Conservation (phyloP, 176 grass and related monocot genomes). For the Zea luxurians region DNA sequence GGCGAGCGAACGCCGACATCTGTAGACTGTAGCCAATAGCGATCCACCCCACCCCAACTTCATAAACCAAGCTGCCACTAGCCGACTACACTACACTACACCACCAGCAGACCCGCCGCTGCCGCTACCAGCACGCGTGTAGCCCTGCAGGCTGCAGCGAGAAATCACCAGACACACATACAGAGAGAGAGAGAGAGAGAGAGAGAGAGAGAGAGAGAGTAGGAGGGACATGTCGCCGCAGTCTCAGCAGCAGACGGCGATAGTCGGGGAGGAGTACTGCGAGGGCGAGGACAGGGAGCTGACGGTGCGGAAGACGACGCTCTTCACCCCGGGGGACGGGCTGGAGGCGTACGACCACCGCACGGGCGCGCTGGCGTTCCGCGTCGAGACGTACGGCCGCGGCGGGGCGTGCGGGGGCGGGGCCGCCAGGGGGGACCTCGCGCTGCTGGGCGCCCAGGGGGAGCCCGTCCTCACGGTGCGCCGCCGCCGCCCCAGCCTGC, state of each 20-base stretch:
- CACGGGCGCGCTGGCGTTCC: constrained; percentile 72
- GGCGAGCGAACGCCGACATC: not conserved
- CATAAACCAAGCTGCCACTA: not conserved
- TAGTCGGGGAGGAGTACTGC: constrained; percentile 73
- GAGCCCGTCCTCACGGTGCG: constrained; percentile 68
- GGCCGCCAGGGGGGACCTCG: constrained; percentile 56
- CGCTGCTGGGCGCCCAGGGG: constrained; percentile 62
- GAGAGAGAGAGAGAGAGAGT: not conserved
- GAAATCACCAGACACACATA: not conserved
- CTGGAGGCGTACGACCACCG: constrained; percentile 87
- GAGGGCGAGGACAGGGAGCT: constrained; percentile 62
- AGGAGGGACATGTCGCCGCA: not conserved
- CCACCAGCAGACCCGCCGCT: too few relatives aligned
- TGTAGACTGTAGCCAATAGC: not conserved
- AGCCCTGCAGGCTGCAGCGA: not conserved
- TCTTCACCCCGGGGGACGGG: constrained; percentile 77
- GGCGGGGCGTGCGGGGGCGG: constrained; percentile 41
- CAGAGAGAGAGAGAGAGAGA: not conserved
- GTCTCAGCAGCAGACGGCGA: constrained; percentile 8
- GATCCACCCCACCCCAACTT: not conserved
- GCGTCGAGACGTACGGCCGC: constrained; percentile 78
- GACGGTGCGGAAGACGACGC: constrained; percentile 91
- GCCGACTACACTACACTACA: too few relatives aligned
- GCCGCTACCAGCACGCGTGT: not conserved
- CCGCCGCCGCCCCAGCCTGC: constrained; percentile 80